Conservation (phyloP, 768 basidiomycete species). For the Sarcodon sp. region DNA sequence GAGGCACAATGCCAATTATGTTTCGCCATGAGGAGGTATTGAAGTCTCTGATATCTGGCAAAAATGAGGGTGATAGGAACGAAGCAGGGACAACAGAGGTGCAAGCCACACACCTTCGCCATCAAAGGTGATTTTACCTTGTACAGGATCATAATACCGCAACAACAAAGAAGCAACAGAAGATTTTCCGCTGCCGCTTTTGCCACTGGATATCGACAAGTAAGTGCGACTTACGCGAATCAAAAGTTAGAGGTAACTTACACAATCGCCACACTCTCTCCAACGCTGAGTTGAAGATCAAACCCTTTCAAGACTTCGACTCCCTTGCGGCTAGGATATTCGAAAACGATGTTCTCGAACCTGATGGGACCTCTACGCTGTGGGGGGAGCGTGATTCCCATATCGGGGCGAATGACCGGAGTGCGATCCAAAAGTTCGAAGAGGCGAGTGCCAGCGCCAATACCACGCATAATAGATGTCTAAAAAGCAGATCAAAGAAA, state of each 20-base stretch:
- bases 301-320: slow-evolving; percentile 76
- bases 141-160: slow-evolving; percentile 82
- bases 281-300: slow-evolving; percentile 66
- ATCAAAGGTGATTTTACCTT: slow-evolving; percentile 74
- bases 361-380: slow-evolving; percentile 55
- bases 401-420: slow-evolving; percentile 56
- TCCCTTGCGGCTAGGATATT: slow-evolving; percentile 80
- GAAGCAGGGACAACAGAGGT: neutral
- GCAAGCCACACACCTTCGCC: slow-evolving; percentile 49
- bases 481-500: slow-evolving; percentile 12
- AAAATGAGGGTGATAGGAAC: neutral
- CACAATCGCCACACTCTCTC: slow-evolving; percentile 89
- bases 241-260: slow-evolving; percentile 28
- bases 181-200: slow-evolving; percentile 90
- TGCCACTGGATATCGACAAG: slow-evolving; percentile 40
- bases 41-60: slow-evolving; percentile 75
- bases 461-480: slow-evolving; percentile 93
- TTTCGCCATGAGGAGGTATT: slow-evolving; percentile 77
- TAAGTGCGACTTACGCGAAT: neutral
- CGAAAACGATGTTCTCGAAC: slow-evolving; percentile 78
- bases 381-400: slow-evolving; percentile 44
- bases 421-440: slow-evolving; percentile 83
- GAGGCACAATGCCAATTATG: slow-evolving; percentile 89
- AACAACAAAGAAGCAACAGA: slow-evolving; percentile 80
- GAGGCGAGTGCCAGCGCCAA: slow-evolving; percentile 88